phyloP scores from a whole-genome alignment of 176 grass and related monocot genomes.

The Puya raimondii region DNA sequence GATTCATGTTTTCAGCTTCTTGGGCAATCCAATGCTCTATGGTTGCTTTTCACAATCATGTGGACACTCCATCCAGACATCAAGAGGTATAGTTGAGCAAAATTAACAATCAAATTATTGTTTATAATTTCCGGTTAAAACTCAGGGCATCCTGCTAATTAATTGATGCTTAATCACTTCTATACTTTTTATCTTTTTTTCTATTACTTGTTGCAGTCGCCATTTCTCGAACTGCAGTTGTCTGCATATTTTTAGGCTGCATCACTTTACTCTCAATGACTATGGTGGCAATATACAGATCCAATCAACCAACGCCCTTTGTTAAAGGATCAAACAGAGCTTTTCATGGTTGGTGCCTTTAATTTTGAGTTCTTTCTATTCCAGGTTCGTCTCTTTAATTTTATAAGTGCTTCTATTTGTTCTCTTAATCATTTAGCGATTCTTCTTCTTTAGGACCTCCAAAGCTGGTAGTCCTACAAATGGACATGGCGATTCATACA shows the following conservation, averaged over 20 bases:
- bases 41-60: slow-evolving; percentile 53
- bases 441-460: slow-evolving; percentile 53
- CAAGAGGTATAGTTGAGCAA: slow-evolving; percentile 43
- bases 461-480: slow-evolving; percentile 87
- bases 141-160: neutral
- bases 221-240: slow-evolving; percentile 56
- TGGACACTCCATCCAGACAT: slow-evolving; percentile 28
- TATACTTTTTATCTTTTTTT: neutral
- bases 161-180: neutral
- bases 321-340: slow-evolving; percentile 51
- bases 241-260: slow-evolving; percentile 75
- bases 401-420: neutral
- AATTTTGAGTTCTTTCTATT: neutral
- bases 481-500: slow-evolving; percentile 95
- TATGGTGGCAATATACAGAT: slow-evolving; percentile 71
- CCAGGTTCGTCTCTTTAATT: neutral
- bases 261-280: slow-evolving; percentile 54
- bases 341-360: slow-evolving; percentile 45
- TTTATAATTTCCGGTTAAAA: neutral
- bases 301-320: slow-evolving; percentile 63
- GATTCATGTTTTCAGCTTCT: slow-evolving; percentile 47
- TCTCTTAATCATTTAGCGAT: neutral
- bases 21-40: slow-evolving; percentile 67
- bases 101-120: neutral
- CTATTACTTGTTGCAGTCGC: slow-evolving; percentile 37